A percentile compares a stretch with the other conserved stretches of the same genome.
phyloP scores from a whole-genome alignment of 1,284 basidiomycete genomes.

The Cryptococcus sp. region DNA sequence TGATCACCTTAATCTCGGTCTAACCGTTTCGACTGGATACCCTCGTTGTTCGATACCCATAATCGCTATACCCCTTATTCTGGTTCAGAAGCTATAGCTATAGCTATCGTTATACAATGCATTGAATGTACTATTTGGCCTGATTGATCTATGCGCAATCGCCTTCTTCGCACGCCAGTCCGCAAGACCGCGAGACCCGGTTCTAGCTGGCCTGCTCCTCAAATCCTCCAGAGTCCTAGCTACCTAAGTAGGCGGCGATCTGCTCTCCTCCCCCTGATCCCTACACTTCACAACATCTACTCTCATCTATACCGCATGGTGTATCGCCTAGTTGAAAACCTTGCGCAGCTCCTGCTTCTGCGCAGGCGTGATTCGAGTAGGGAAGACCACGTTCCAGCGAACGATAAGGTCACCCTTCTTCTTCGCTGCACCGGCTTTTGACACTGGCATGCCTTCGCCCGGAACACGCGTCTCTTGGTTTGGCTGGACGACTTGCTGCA shows the following conservation, averaged over 20 bases:
- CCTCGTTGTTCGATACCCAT: no score
- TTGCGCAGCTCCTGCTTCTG: conserved; percentile 81
- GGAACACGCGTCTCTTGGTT: conserved; percentile 68
- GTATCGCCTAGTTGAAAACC: conserved; percentile 58
- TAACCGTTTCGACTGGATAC: neutral
- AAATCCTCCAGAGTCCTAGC: no score
- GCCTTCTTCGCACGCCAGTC: neutral
- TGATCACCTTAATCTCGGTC: neutral
- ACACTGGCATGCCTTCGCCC: conserved; percentile 88
- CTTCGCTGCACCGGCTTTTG: conserved; percentile 71
- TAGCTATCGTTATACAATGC: conserved; percentile 1
- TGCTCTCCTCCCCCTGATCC: neutral
- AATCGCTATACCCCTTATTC: neutral
- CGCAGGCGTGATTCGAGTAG: conserved; percentile 66
- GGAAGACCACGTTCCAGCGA: conserved; percentile 82
- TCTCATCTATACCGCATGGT: no score
- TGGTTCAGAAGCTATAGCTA: neutral
- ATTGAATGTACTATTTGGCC: conserved; percentile 2
- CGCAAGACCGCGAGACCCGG: neutral
- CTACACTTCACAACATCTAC: neutral
- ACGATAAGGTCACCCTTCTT: conserved; percentile 81
- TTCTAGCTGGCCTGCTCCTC: neutral
- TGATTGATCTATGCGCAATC: neutral
- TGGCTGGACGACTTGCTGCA: conserved; percentile 71
- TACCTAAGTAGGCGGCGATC: neutral